These are phyloP conservation scores for Fagus sylvatica DNA, from an alignment of 306 rosid genomes.

Conservation along the genomic window DNA sequence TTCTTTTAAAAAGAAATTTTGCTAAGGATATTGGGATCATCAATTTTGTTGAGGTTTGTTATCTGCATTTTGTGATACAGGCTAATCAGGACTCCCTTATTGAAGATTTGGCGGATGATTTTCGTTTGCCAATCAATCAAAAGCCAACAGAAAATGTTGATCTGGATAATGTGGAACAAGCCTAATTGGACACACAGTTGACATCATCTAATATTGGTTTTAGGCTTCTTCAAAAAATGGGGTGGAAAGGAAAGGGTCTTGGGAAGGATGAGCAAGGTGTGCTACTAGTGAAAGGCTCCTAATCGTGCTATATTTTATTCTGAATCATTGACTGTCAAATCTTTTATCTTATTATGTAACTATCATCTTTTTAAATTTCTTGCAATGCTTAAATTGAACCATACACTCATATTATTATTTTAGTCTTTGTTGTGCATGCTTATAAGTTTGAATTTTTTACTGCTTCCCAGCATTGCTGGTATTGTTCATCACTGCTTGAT, in stretches of 20 bases:
- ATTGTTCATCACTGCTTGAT: neutral
- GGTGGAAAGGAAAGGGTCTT: slow-evolving; percentile 99
- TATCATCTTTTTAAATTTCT: neutral
- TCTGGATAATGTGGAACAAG: slow-evolving; percentile 92
- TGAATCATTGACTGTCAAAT: neutral
- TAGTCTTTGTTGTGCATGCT: neutral
- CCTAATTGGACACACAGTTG: slow-evolving; percentile 80
- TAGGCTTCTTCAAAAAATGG: slow-evolving; percentile 98
- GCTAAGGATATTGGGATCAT: slow-evolving; percentile 5
- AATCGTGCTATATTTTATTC: neutral
- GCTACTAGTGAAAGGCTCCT: neutral
- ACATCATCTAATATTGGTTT: slow-evolving; percentile 84
- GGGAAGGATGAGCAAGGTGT: slow-evolving; percentile 98
- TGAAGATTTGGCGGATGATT: slow-evolving; percentile 68
- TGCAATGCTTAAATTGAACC: neutral
- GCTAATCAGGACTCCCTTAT: slow-evolving; percentile 49
- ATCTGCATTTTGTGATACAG: slow-evolving; percentile 23
- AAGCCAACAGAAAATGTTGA: slow-evolving; percentile 95
- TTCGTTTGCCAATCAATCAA: slow-evolving; percentile 83
- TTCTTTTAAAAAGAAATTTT: neutral
- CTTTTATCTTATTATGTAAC: neutral
- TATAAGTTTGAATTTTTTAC: neutral
- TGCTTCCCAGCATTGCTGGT: neutral
- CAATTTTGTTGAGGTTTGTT: slow-evolving; percentile 7
- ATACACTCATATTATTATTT: neutral